phyloP scores from a whole-genome alignment of 495 filamentous ascomycete species.

The Hypomontagnella monticulosa region DNA sequence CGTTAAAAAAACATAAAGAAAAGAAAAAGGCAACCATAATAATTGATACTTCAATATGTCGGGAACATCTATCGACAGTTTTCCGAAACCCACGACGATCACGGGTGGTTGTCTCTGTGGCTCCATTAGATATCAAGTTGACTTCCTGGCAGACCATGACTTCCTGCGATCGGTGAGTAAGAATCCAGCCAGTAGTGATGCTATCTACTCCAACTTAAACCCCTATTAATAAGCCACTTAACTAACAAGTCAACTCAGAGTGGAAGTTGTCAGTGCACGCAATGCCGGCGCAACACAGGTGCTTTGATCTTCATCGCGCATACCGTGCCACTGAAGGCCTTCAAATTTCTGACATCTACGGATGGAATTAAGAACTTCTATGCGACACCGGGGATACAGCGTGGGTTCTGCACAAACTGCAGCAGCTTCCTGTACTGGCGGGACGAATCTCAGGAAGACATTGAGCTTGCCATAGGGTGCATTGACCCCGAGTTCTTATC shows the following conservation, averaged over 20 bases:
- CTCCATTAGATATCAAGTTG: constrained; percentile 46
- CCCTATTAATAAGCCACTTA: neutral
- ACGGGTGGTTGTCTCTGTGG: constrained; percentile 56
- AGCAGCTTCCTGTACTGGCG: constrained; percentile 52
- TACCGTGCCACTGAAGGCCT: constrained; percentile 20
- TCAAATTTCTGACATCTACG: constrained; percentile 36
- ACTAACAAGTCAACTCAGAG: constrained; percentile 32
- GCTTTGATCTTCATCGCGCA: constrained; percentile 48
- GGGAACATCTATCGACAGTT: constrained; percentile 16
- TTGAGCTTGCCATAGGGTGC: constrained; percentile 46
- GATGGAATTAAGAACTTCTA: constrained; percentile 44
- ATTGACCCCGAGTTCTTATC: constrained; percentile 51
- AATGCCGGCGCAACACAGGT: constrained; percentile 50
- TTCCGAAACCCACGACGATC: constrained; percentile 48
- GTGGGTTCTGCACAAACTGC: constrained; percentile 51
- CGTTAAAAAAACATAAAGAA: neutral
- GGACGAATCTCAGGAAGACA: constrained; percentile 17
- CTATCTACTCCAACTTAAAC: neutral
- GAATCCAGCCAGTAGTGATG: neutral
- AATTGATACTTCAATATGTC: constrained; percentile 18
- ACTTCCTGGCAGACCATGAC: constrained; percentile 50
- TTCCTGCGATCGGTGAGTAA: constrained; percentile 44
- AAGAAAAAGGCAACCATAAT: neutral
- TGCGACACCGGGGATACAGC: constrained; percentile 44
- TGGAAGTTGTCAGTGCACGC: constrained; percentile 53